Conservation (phyloP, 1,284 basidiomycete species). For the Athelia sp. region DNA sequence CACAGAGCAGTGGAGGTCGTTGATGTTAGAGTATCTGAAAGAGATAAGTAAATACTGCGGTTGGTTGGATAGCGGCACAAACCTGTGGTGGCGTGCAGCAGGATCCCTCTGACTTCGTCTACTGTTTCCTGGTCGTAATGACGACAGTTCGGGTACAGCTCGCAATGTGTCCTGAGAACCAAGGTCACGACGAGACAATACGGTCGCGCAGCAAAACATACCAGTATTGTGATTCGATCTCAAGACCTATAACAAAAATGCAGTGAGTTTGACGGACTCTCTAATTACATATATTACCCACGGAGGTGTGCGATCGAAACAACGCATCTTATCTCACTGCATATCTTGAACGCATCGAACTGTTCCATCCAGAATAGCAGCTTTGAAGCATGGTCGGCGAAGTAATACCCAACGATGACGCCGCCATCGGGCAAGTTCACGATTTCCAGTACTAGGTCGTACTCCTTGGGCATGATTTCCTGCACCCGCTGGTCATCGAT, state of each 20-base stretch:
- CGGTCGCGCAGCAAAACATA: background rate
- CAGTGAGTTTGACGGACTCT: background rate
- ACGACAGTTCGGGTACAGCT: background rate
- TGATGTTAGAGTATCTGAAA: background rate
- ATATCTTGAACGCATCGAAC: background rate
- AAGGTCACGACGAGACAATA: background rate
- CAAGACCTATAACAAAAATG: background rate
- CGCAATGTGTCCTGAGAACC: background rate
- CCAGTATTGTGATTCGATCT: slow-evolving; percentile 1
- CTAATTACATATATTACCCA: background rate
- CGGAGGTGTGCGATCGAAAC: background rate
- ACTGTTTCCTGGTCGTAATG: background rate
- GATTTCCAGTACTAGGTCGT: background rate
- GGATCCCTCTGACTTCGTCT: background rate
- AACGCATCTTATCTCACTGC: background rate
- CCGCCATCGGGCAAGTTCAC: background rate
- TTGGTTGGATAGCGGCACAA: background rate
- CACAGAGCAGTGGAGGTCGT: background rate
- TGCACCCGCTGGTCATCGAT: background rate
- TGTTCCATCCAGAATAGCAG: slow-evolving; percentile 1
- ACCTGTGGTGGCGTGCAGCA: background rate
- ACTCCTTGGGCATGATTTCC: background rate
- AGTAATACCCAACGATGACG: background rate
- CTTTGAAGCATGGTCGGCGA: background rate
- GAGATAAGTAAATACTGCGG: background rate